These are phyloP conservation scores for Zychaea mexicana DNA, from an alignment of 371 early-diverging fungal species.

Conservation along the genomic window DNA sequence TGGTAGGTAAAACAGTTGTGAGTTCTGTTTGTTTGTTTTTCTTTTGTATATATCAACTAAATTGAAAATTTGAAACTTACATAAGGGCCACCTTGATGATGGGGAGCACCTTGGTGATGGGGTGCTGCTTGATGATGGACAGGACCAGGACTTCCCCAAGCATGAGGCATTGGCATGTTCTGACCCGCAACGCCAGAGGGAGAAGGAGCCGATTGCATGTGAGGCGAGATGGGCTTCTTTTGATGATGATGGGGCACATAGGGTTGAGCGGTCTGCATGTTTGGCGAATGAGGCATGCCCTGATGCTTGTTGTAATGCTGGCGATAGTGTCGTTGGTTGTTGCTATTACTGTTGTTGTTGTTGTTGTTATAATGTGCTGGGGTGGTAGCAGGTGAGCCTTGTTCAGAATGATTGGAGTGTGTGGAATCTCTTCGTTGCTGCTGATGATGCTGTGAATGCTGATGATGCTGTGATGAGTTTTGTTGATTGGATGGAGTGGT, in stretches of 20 bases:
- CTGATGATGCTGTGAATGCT: slow-evolving; percentile 6
- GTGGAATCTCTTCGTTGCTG: slow-evolving; percentile 25
- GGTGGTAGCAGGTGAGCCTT: background rate
- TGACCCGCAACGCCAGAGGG: slow-evolving; percentile 30
- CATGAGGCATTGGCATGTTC: slow-evolving; percentile 16
- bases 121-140: slow-evolving; percentile 11
- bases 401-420: slow-evolving; percentile 26
- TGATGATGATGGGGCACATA: slow-evolving; percentile 35
- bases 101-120: slow-evolving; percentile 14
- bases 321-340: slow-evolving; percentile 10
- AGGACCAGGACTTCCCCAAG: slow-evolving; percentile 16
- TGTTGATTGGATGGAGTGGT: background rate
- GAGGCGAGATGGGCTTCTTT: slow-evolving; percentile 37
- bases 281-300: slow-evolving; percentile 32
- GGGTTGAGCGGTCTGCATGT: slow-evolving; percentile 31
- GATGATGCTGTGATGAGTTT: background rate
- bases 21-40: background rate
- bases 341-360: slow-evolving; percentile 21
- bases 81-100: background rate
- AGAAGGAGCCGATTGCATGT: slow-evolving; percentile 32
- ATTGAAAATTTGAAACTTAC: slow-evolving; percentile 8
- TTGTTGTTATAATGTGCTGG: slow-evolving; percentile 15
- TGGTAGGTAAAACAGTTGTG: no score
- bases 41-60: no score
- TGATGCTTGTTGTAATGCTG: slow-evolving; percentile 24